Percentiles rank a stretch among this genome's conserved stretches.
Conservation (phyloP, 148 eudicot species). For the Heliosperma pusillum region DNA sequence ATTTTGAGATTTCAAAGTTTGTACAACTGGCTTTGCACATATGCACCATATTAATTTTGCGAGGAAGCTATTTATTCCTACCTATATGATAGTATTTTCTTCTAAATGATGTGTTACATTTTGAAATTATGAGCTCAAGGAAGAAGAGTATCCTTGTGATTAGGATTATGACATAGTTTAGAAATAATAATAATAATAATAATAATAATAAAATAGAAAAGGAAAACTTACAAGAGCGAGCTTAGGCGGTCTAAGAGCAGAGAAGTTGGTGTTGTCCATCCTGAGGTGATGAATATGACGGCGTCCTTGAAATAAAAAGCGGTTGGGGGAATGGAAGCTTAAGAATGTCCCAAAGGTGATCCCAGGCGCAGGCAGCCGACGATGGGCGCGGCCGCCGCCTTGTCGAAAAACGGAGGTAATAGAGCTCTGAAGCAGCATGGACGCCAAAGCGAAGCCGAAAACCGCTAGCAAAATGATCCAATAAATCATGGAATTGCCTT, state of each 20-base stretch:
- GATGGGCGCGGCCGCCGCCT: slow-evolving; percentile 44
- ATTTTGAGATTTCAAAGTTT: no score
- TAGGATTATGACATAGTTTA: no score
- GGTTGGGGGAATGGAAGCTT: slow-evolving; percentile 40
- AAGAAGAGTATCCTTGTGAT: no score
- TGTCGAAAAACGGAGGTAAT: slow-evolving; percentile 55
- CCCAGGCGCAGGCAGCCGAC: slow-evolving; percentile 32
- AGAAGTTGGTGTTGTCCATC: slow-evolving; percentile 39
- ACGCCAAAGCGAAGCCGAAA: slow-evolving; percentile 60
- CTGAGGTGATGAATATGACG: slow-evolving; percentile 53
- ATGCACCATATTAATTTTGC: no score
- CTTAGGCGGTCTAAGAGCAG: slow-evolving; percentile 61
- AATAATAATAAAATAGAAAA: no score
- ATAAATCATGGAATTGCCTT: slow-evolving; percentile 60
- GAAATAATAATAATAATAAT: no score
- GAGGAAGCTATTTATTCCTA: no score
- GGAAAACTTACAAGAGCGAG: slow-evolving; percentile 64
- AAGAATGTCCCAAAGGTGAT: slow-evolving; percentile 59
- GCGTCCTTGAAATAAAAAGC: slow-evolving; percentile 29
- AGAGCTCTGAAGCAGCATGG: slow-evolving; percentile 77
- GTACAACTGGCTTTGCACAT: no score
- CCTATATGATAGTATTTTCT: no score
- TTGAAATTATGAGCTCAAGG: no score
- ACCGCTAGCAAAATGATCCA: slow-evolving; percentile 49
- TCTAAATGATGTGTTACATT: no score